A percentile compares a stretch with the other conserved stretches of the same genome.
Conservation (phyloP, 2,329 filamentous ascomycete genomes). For the Hypoxylon sp. region DNA sequence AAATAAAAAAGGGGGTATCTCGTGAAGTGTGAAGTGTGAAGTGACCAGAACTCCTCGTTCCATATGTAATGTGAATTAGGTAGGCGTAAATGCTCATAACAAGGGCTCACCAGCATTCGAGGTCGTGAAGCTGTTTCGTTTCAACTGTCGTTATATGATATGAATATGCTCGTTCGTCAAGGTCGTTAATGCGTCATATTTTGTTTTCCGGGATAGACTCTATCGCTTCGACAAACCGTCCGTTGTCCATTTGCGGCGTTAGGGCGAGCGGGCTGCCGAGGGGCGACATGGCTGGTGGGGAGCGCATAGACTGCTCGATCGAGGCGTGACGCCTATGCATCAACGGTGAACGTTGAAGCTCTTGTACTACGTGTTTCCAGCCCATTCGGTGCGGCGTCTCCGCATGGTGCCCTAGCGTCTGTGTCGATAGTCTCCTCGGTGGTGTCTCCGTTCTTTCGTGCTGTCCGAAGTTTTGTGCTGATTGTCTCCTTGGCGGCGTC, state of each 20-base stretch:
- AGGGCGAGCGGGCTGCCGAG: slow-evolving; percentile 45
- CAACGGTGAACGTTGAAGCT: slow-evolving; percentile 72
- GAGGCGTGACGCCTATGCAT: slow-evolving; percentile 75
- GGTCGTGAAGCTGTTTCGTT: slow-evolving; percentile 32
- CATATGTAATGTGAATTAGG: slow-evolving; percentile 28
- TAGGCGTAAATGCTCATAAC: slow-evolving; percentile 40
- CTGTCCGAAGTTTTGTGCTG: slow-evolving; percentile 63
- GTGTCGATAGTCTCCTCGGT: slow-evolving; percentile 68
- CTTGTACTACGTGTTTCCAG: slow-evolving; percentile 75
- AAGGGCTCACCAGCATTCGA: slow-evolving; percentile 26
- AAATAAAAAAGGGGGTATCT: slow-evolving; percentile 50
- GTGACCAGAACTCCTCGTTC: slow-evolving; percentile 44
- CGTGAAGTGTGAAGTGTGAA: slow-evolving; percentile 35
- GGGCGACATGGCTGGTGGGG: slow-evolving; percentile 55
- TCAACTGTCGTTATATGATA: slow-evolving; percentile 24
- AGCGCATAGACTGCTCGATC: slow-evolving; percentile 71
- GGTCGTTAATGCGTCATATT: slow-evolving; percentile 35
- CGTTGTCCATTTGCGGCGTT: slow-evolving; percentile 38
- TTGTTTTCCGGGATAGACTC: slow-evolving; percentile 36
- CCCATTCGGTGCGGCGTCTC: slow-evolving; percentile 64
- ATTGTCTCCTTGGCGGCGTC: slow-evolving; percentile 66
- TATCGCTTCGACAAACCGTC: slow-evolving; percentile 35
- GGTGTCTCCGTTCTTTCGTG: slow-evolving; percentile 62
- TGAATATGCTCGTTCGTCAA: slow-evolving; percentile 27
- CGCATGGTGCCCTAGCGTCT: slow-evolving; percentile 60